Base-by-base conservation (phyloP, 106 monocot species). In the Dendrobium nobile region DNA sequence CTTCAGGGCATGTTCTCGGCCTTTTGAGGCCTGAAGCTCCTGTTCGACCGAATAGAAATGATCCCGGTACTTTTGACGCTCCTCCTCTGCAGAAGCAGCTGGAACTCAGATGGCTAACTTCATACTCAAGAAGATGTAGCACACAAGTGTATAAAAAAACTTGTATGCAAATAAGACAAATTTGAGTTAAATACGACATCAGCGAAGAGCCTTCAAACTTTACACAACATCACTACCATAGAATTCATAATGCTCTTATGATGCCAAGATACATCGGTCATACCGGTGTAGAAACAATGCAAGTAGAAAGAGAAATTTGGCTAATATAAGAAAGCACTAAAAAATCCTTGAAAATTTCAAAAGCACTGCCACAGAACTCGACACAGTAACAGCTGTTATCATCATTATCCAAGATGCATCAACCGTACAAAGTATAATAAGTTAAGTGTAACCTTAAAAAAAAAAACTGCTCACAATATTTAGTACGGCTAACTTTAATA, bases 1-100 rank as follows among this genome's bases (percentile, higher is more conserved):
- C 37, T 88, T 82, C 47, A 93, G 80, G 78, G 93, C 82, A 59
- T 79, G 55, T 74, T 93, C 90, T 18, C 90, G 86, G n/a, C 85
- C 93, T 84, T 90, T 93, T n/a, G 90, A 79, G 58, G 93, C 93
- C 37, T 82, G 86, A 73, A 93, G 83, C 70, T 93, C 90, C 86
- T 93, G 93, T 75, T 90, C 82, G 13, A 84, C 44, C 70, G 55
- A 85, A 67, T 24, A 47, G 3, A 90, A 33, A 67, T 80, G 78
- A 42, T 88, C 84, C 41, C 44, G 73, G 68, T 40, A 93, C n/a
- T 77, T 87, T 48, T 78, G 74, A 55, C 87, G 83, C 85, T 90
- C 90, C 72, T 85, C 75, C 77, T 93, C 93, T 93, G 86, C 51
- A 78, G 24, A 19, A 77, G 3, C 15, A 89, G 27, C 31, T 33